Conservation (phyloP, 2,329 filamentous ascomycete genomes). For the Penicillium palitans region DNA sequence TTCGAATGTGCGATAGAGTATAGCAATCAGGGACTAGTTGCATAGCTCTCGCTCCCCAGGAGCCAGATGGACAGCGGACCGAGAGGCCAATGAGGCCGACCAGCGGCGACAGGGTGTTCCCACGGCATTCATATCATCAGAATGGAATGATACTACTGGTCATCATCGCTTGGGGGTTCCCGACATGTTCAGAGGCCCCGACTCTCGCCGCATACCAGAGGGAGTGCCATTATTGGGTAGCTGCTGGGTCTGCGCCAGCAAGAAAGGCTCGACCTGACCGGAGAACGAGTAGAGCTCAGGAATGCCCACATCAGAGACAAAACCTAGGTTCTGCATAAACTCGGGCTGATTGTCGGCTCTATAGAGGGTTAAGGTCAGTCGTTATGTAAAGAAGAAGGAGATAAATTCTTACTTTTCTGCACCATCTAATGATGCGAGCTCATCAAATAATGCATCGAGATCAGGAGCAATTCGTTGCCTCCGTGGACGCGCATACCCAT, state of each 20-base stretch:
- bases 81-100: conserved; percentile 7
- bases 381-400: not conserved
- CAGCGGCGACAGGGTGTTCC: conserved; percentile 14
- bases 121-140: not conserved
- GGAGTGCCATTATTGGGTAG: conserved; percentile 22
- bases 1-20: not conserved
- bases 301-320: conserved; percentile 38
- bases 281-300: conserved; percentile 41
- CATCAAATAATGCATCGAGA: conserved; percentile 57
- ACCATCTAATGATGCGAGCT: conserved; percentile 58
- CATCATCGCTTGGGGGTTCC: conserved; percentile 20
- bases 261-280: conserved; percentile 36
- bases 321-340: conserved; percentile 43
- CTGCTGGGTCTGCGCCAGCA: conserved; percentile 35
- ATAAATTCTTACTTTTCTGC: conserved; percentile 46
- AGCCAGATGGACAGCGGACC: not conserved
- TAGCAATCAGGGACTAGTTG: not conserved
- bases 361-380: conserved; percentile 13
- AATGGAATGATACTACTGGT: not conserved
- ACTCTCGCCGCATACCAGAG: conserved; percentile 22
- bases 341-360: conserved; percentile 39
- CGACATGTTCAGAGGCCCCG: conserved; percentile 20
- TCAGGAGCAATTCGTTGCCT: conserved; percentile 38
- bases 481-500: conserved; percentile 30
- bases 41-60: not conserved